phyloP scores from a whole-genome alignment of 345 rosid species.

The Heritiera littoralis region DNA sequence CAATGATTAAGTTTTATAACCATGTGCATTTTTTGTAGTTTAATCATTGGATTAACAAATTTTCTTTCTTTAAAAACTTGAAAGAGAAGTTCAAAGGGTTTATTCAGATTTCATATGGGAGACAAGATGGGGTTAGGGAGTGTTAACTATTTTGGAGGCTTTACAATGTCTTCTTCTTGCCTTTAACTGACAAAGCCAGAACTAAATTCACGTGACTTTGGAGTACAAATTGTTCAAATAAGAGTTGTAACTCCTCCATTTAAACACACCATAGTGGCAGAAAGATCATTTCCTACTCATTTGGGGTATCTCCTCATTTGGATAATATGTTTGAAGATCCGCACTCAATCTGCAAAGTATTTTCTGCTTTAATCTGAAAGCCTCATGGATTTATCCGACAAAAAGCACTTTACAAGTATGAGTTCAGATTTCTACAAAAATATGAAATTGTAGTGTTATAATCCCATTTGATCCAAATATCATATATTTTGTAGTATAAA shows the following conservation, averaged over 20 bases:
- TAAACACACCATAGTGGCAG: conserved; percentile 24
- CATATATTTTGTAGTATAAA: too few relatives aligned
- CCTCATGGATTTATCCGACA: too few relatives aligned
- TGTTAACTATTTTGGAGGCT: conserved; percentile 41
- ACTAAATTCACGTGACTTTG: conserved; percentile 24
- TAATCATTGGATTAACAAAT: too few relatives aligned
- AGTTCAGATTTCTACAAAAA: too few relatives aligned
- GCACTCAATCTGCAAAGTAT: too few relatives aligned
- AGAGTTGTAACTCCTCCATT: conserved; percentile 2
- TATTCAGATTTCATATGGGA: too few relatives aligned
- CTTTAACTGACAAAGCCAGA: conserved; percentile 19
- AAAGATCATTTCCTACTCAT: conserved; percentile 54
- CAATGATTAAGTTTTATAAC: too few relatives aligned
- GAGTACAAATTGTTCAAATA: conserved; percentile 15
- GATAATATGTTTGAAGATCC: neutral
- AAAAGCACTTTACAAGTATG: too few relatives aligned
- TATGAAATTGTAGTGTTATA: neutral
- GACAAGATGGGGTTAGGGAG: conserved; percentile 30
- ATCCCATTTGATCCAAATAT: conserved; percentile 22
- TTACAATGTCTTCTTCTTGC: conserved; percentile 28
- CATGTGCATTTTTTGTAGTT: too few relatives aligned
- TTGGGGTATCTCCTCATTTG: conserved; percentile 28
- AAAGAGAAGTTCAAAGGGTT: neutral
- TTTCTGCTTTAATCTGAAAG: too few relatives aligned
- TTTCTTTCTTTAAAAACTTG: too few relatives aligned